These are phyloP conservation scores for Sisymbrium altissimum DNA, from an alignment of 345 rosid genomes.

Conservation along the genomic window DNA sequence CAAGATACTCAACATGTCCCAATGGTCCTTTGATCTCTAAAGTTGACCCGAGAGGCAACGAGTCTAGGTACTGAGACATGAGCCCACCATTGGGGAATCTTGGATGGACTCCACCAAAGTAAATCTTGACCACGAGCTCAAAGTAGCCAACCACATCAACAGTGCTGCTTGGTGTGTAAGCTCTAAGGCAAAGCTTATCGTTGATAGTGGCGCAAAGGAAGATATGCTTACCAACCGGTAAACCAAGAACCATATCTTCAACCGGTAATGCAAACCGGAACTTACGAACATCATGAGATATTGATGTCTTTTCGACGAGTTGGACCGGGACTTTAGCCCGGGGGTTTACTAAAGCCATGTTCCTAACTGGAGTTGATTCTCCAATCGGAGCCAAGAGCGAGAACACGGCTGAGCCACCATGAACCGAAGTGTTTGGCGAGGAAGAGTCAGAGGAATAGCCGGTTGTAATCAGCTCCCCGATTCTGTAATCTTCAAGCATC, in stretches of 20 bases:
- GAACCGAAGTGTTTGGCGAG: slow-evolving; percentile 63
- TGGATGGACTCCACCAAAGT: slow-evolving; percentile 66
- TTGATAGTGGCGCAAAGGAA: slow-evolving; percentile 64
- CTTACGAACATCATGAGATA: slow-evolving; percentile 71
- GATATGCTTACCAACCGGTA: slow-evolving; percentile 86
- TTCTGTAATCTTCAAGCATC: slow-evolving; percentile 67
- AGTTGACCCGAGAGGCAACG: slow-evolving; percentile 49
- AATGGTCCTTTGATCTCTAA: slow-evolving; percentile 82
- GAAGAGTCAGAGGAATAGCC: slow-evolving; percentile 61
- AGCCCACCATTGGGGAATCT: slow-evolving; percentile 80
- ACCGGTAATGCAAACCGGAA: slow-evolving; percentile 70
- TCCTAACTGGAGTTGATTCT: slow-evolving; percentile 41
- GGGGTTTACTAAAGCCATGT: slow-evolving; percentile 56
- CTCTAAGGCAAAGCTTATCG: slow-evolving; percentile 74
- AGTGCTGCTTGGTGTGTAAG: slow-evolving; percentile 75
- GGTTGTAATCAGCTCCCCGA: slow-evolving; percentile 62
- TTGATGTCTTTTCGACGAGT: slow-evolving; percentile 58
- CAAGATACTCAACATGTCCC: slow-evolving; percentile 77
- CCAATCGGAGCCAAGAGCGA: slow-evolving; percentile 55
- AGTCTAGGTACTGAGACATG: slow-evolving; percentile 78
- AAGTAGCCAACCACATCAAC: slow-evolving; percentile 72
- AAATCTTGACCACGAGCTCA: slow-evolving; percentile 78
- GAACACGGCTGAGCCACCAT: slow-evolving; percentile 45
- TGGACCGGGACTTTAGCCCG: slow-evolving; percentile 76
- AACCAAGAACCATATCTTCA: slow-evolving; percentile 65